A percentile compares a stretch with the other conserved stretches of the same genome.
phyloP scores from a whole-genome alignment of 2,329 filamentous ascomycete species.

The Amauroascus niger region DNA sequence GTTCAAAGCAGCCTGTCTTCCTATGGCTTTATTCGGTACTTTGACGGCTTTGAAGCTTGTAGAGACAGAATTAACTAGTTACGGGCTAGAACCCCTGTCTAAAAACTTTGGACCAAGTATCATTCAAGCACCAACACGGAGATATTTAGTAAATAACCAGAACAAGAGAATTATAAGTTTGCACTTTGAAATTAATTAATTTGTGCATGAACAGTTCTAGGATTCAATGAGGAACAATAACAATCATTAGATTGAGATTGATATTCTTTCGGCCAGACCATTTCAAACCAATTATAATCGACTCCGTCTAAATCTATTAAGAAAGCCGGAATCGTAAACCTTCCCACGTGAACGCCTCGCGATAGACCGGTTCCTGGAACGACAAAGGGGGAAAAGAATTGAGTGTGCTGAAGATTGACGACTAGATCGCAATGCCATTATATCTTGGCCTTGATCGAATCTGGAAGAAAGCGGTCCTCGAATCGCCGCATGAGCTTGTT shows the following conservation, averaged over 20 bases:
- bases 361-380: background rate
- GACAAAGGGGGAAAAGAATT: background rate
- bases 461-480: slow-evolving; percentile 52
- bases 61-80: too few relatives aligned
- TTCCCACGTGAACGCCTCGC: slow-evolving; percentile 4
- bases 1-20: too few relatives aligned
- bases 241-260: too few relatives aligned
- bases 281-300: background rate
- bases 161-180: too few relatives aligned
- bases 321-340: slow-evolving; percentile 1
- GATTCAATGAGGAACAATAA: background rate
- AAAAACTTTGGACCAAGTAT: too few relatives aligned
- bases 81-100: too few relatives aligned
- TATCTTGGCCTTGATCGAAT: slow-evolving; percentile 39
- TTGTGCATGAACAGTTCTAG: too few relatives aligned
- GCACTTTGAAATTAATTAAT: too few relatives aligned
- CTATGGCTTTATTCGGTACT: too few relatives aligned
- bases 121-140: too few relatives aligned
- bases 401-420: background rate
- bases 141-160: too few relatives aligned
- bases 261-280: background rate
- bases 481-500: slow-evolving; percentile 80
- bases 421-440: slow-evolving; percentile 22
- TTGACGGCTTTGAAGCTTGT: too few relatives aligned
- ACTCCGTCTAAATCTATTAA: slow-evolving; percentile 6